Evolutionary conservation across 129 eudicot species (phyloP), one percentile per base, ranked within the genome.

Genomic region (Ambrosia trifida): DNA sequence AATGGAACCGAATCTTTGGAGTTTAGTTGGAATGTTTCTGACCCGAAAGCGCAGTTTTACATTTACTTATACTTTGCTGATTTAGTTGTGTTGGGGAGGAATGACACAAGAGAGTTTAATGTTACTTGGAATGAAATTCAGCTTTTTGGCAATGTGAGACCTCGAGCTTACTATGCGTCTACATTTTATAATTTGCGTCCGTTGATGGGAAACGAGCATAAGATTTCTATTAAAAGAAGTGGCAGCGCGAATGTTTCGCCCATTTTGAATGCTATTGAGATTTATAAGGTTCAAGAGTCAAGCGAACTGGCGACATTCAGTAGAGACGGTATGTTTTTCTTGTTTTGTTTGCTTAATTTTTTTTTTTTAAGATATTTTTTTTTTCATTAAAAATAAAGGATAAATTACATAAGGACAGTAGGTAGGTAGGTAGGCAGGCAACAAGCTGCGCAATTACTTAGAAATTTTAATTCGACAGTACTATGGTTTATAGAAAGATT

Each of bases 181-280:
- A 71, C 72, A 0, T 43, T 70, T 41, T 70, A 63, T 53, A 78
- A 78, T 50, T 52, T 51, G 28, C 63, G 14, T 43, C 60, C 68
- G 28, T 64, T 78, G 60, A 68, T 70, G 50, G 82, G 82, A 40
- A 70, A 56, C 3, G 53, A 70, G 40, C 82, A 78, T 56, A 72
- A 18, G 43, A 19, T 78, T 52, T 78, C 77, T 30, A 70, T 78
- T 18, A 13, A 3, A 11, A 44, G 35, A 63, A 78, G 61, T 28
- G 68, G 66, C 12, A 64, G 10, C 33, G 71, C 32, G 31, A 70
- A 54, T n/a, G 33, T 52, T 63, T 60, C 33, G 1, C 82, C 82
- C 24, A 78, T 78, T 12, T 66, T 78, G 14, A 78, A 78, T 71
- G 82, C 82, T 52, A 64, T 78, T 20, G 82, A 78, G 77, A 78